Conservation (phyloP, 1,284 basidiomycete species). For the Phenoliferia sp. region DNA sequence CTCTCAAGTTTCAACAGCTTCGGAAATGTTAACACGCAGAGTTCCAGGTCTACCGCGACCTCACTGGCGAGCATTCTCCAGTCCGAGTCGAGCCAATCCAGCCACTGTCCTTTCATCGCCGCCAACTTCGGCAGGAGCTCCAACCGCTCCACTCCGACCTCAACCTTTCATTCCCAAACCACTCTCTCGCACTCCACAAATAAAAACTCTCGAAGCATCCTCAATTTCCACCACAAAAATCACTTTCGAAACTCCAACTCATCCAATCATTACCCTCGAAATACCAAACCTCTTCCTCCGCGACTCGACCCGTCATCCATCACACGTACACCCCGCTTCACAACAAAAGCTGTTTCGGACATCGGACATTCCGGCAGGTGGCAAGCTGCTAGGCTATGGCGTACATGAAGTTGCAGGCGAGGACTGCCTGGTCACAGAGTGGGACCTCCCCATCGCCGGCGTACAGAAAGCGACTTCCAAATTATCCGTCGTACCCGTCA, state of each 20-base stretch:
- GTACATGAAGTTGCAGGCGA: slow-evolving; percentile 35
- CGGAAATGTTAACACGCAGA: no score
- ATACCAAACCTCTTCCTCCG: slow-evolving; percentile 47
- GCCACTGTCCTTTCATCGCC: not conserved
- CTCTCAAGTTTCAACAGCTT: no score
- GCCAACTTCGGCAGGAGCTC: not conserved
- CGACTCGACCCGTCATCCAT: slow-evolving; percentile 54
- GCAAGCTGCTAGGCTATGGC: slow-evolving; percentile 43
- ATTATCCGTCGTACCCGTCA: slow-evolving; percentile 50
- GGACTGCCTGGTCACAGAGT: slow-evolving; percentile 47
- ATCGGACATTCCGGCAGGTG: slow-evolving; percentile 50
- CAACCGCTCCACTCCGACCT: not conserved
- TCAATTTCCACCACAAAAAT: slow-evolving; percentile 9
- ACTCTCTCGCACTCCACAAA: slow-evolving; percentile 11
- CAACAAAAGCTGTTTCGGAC: slow-evolving; percentile 69
- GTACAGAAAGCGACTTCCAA: slow-evolving; percentile 9
- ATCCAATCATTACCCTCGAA: slow-evolving; percentile 3
- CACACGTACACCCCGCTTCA: slow-evolving; percentile 67
- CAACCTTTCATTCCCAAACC: slow-evolving; percentile 29
- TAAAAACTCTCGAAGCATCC: slow-evolving; percentile 26
- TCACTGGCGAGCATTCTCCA: not conserved
- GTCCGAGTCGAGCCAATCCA: not conserved
- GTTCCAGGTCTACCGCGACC: no score
- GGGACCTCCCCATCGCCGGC: slow-evolving; percentile 26
- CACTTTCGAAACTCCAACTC: slow-evolving; percentile 37